phyloP scores from a whole-genome alignment of 257 asterid species.

The Datura wrightii region DNA sequence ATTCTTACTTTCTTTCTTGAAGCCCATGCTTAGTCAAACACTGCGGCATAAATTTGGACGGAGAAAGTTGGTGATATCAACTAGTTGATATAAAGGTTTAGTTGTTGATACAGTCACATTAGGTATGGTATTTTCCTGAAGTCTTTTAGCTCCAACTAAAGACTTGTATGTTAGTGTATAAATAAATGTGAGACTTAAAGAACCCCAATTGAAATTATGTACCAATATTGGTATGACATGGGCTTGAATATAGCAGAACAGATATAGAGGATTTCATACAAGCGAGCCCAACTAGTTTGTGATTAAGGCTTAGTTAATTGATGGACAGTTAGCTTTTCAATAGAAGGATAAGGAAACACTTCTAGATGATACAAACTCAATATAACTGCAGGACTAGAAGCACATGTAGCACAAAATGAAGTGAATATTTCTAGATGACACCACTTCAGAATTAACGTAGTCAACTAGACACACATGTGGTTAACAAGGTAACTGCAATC shows the following conservation, averaged over 20 bases:
- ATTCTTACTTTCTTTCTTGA: too few relatives aligned
- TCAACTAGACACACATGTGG: constrained; percentile 9
- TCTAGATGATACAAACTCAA: constrained; percentile 10
- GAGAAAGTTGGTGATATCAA: too few relatives aligned
- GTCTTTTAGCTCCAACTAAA: neutral
- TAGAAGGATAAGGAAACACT: constrained; percentile 5
- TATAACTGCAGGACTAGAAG: neutral
- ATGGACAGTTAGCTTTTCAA: neutral
- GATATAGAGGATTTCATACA: constrained; percentile 1
- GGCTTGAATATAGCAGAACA: neutral
- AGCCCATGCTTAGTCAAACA: too few relatives aligned
- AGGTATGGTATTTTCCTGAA: neutral
- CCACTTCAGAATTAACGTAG: neutral
- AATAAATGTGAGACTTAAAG: neutral
- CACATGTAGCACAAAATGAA: constrained; percentile 22
- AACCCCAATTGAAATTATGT: neutral
- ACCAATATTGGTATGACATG: neutral
- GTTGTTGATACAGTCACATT: too few relatives aligned
- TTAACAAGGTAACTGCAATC: constrained; percentile 14
- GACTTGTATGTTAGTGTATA: neutral
- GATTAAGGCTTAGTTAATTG: neutral
- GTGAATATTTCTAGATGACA: constrained; percentile 10
- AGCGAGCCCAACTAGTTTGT: neutral
- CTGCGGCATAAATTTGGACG: too few relatives aligned
- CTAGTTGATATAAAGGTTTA: too few relatives aligned